Evolutionary conservation across 495 filamentous ascomycete genomes (phyloP), one percentile per base, ranked within the genome.

Genomic region (Oleoguttula mirabilis): DNA sequence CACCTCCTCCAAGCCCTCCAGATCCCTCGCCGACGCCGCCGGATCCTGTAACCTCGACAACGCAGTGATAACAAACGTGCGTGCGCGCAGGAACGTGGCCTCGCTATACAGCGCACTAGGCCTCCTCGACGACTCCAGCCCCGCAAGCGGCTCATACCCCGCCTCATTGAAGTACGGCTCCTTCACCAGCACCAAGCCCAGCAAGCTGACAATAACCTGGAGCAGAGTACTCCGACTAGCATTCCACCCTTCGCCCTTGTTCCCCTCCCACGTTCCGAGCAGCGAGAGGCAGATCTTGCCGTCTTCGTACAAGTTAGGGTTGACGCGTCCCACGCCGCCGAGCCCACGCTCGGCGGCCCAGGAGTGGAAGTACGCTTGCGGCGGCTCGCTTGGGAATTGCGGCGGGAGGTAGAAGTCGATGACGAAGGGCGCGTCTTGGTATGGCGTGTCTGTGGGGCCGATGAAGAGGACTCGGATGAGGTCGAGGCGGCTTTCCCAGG

Each of bases 261-360:
- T 21, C 7, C 32, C 32, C 32, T 10, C 7, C 71, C 73, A 80
- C 2, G 76, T 79, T 2, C 69, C 71, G 0, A 80, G 62, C 21
- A 79, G 56, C 2, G 69, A 75, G 10, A 80, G 65, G 43, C 76
- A 79, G 4, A 79, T 67, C 56, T 69, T 70, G 5, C 76, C 75
- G 40, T 66, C 57, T 2, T 51, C 27, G 41, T 80, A 73, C 8
- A 80, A 61, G 43, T 79, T 79, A 3, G 76, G 76, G 50, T 79
- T 79, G 54, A 80, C 72, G 0, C 55, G 32, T 0, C 56, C 57
- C 1, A 2, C 50, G 0, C 71, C 70, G 6, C 57, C 51, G 6
- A 35, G 19, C 7, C 32, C 32, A 19, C 10, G 8, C 16, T 35
- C 32, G 10, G 66, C 69, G 0, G 74, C 70, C 4, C 8, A 35